phyloP scores from a whole-genome alignment of 805 yeast species.

The Phaffomyces thermotolerans region DNA sequence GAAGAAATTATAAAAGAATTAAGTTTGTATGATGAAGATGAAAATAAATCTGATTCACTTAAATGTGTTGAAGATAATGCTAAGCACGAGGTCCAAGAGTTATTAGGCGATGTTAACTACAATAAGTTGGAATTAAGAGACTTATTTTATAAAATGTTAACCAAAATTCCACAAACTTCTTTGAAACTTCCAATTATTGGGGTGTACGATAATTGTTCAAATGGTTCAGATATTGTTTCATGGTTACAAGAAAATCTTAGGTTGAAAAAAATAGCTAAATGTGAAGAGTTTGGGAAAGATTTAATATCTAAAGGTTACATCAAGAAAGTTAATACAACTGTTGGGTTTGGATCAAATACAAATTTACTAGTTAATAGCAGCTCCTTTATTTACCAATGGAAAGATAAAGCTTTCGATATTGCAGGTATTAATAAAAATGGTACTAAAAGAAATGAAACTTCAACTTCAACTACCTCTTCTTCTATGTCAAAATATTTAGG shows the following conservation, averaged over 20 bases:
- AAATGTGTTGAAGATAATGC: constrained; percentile 8
- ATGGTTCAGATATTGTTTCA: constrained; percentile 53
- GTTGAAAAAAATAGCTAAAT: constrained; percentile 41
- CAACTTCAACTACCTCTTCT: constrained; percentile 13
- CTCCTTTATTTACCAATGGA: constrained; percentile 76
- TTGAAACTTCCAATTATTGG: constrained; percentile 66
- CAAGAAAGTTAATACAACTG: constrained; percentile 42
- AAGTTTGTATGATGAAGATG: constrained; percentile 9
- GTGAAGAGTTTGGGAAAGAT: constrained; percentile 72
- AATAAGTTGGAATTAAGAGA: constrained; percentile 35
- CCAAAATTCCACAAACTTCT: constrained; percentile 43
- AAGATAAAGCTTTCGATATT: constrained; percentile 53
- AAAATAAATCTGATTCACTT: neutral
- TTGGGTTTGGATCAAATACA: constrained; percentile 69
- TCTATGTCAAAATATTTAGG: constrained; percentile 16
- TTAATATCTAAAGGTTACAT: constrained; percentile 54
- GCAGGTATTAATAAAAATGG: constrained; percentile 27
- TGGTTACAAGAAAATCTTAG: constrained; percentile 49
- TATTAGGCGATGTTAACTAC: constrained; percentile 31
- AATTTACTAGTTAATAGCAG: constrained; percentile 69
- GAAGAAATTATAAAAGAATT: constrained; percentile 31
- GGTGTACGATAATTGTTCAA: constrained; percentile 51
- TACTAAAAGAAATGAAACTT: constrained; percentile 18
- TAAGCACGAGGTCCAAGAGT: constrained; percentile 10
- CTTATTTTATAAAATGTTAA: constrained; percentile 35